Evolutionary conservation across 768 basidiomycete species (phyloP), one percentile per base, ranked within the genome.

Genomic region (Lepiota brunneoincarnata): DNA sequence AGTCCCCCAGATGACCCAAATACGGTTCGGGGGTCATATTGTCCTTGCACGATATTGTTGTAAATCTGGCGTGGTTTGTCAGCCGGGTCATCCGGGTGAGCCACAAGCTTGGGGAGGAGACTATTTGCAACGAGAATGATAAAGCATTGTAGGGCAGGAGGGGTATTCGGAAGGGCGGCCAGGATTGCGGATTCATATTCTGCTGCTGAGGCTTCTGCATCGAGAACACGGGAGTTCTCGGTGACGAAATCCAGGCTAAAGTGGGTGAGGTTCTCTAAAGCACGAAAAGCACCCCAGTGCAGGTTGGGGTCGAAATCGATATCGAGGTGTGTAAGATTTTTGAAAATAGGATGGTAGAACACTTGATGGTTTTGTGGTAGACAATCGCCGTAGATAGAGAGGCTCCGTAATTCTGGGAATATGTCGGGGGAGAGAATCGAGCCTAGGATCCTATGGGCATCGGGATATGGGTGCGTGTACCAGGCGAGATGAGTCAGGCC

Each of bases 1-100:
- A 54, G 38, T 17, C 44, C 52, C 9, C 36, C 24, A 21, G 52
- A 54, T 11, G 52, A 54, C 12, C 52, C 52, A 36, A 54, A 38
- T 10, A 54, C 7, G 11, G 46, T 45, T 12, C 43, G 52, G 6
- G 17, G 26, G 15, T 46, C 44, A 23, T 54, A 39, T 14, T 54
- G 18, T 18, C 52, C 52, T 7, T 21, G 14, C 23, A 38, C n/a
- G 9, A 54, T 14, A 6, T 47, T 28, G 35, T 10, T n/a, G 21
- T 37, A 45, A 4, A 39, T 46, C n/a, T 38, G 35, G 15, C 3
- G 21, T n/a, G 36, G 11, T 14, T 12, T 17, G 26, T 26, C 15
- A 4, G n/a, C 7, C 9, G 26, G 6, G 6, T 38, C n/a, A 15
- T 6, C 4, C 4, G 21, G 15, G 11, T 21, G 17, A 20, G 11